Conservation (phyloP, 148 eudicot genomes). For the Arctostaphylos glauca region DNA sequence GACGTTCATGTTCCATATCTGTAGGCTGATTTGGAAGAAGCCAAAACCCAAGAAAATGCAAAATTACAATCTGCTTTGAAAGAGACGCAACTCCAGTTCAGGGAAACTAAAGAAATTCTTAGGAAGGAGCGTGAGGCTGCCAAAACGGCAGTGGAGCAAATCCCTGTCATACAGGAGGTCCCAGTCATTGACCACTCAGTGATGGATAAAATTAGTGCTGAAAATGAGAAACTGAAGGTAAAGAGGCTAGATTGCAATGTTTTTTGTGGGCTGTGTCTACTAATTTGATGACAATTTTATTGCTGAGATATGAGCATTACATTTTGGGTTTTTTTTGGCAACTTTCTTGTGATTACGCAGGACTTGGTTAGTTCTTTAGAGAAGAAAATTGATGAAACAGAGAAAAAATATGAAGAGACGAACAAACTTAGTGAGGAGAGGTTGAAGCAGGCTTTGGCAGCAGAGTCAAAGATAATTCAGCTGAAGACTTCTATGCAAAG, state of each 20-base stretch:
- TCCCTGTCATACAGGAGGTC: conserved; percentile 81
- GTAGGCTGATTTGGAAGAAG: conserved; percentile 93
- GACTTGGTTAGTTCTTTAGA: conserved; percentile 79
- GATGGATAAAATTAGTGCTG: conserved; percentile 70
- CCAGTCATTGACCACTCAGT: conserved; percentile 69
- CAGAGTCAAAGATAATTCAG: conserved; percentile 75
- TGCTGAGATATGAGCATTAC: not conserved
- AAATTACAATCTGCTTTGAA: conserved; percentile 70
- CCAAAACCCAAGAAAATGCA: conserved; percentile 77
- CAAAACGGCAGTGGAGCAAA: conserved; percentile 57
- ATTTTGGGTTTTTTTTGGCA: not conserved
- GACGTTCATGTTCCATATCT: not conserved
- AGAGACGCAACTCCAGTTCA: conserved; percentile 71
- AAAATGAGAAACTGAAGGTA: conserved; percentile 93
- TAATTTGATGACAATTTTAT: not conserved
- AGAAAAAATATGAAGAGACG: conserved; percentile 87
- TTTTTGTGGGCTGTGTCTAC: conserved; percentile 4
- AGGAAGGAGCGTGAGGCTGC: conserved; percentile 66
- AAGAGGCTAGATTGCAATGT: conserved; percentile 9
- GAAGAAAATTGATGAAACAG: conserved; percentile 79
- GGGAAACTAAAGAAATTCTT: conserved; percentile 72
- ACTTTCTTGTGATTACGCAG: conserved; percentile 35
- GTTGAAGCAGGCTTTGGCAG: conserved; percentile 82
- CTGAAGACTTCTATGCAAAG: conserved; percentile 85
- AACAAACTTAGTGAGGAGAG: conserved; percentile 90